These are phyloP conservation scores for Strobilomyces dryophilus DNA, from an alignment of 768 basidiomycete genomes.

Conservation along the genomic window DNA sequence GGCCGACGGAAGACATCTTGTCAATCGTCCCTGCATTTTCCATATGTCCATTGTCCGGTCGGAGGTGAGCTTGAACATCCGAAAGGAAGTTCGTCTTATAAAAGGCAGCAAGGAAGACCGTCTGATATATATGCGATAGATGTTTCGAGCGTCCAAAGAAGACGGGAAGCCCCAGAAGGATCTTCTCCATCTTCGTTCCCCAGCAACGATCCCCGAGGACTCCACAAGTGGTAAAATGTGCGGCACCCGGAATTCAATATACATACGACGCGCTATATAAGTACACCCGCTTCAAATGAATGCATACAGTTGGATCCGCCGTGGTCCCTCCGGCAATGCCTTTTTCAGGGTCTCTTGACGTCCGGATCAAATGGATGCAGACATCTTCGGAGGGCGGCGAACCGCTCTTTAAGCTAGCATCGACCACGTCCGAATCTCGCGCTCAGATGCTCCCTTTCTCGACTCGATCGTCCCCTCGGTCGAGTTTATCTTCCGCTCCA, in stretches of 20 bases:
- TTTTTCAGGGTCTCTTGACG: conserved; percentile 13
- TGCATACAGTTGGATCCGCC: conserved; percentile 11
- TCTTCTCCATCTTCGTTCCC: conserved; percentile 9
- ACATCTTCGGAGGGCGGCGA: neutral
- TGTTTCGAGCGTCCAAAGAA: conserved; percentile 18
- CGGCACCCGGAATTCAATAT: neutral
- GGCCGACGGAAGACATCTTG: conserved; percentile 2
- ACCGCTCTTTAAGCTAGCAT: neutral
- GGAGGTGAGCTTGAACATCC: neutral
- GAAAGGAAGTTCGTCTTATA: conserved; percentile 10
- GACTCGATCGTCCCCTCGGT: neutral
- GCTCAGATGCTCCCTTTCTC: neutral
- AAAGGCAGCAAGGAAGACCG: conserved; percentile 15
- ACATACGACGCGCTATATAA: neutral
- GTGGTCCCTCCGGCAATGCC: neutral
- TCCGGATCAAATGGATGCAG: conserved; percentile 10
- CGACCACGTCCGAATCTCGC: neutral
- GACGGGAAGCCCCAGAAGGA: conserved; percentile 10
- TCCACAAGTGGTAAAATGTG: conserved; percentile 8
- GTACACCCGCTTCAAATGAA: conserved; percentile 12
- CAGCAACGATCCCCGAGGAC: conserved; percentile 17
- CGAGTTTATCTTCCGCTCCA: conserved; percentile 2
- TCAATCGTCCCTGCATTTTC: conserved; percentile 1
- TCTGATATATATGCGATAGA: conserved; percentile 17
- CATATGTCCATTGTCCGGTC: neutral